These are phyloP conservation scores for Ophioceras dolichostomum DNA, from an alignment of 2,329 filamentous ascomycete species.

Conservation along the genomic window DNA sequence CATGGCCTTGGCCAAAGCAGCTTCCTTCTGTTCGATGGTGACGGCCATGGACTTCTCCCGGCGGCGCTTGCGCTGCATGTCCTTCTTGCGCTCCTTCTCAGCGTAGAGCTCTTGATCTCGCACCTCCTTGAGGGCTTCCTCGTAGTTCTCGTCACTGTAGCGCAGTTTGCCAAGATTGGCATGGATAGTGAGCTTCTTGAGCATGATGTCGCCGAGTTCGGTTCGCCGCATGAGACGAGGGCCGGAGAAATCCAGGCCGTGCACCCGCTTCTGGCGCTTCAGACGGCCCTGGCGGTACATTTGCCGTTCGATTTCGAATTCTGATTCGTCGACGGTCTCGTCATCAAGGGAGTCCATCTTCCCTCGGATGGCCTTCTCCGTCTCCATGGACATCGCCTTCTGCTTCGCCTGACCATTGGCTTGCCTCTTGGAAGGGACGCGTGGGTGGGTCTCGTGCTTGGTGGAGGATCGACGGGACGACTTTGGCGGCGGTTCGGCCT, in stretches of 20 bases:
- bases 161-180: conserved; percentile 60
- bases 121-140: conserved; percentile 73
- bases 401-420: conserved; percentile 44
- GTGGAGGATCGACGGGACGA: conserved; percentile 36
- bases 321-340: conserved; percentile 25
- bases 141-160: conserved; percentile 66
- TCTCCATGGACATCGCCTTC: conserved; percentile 40
- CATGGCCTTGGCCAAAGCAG: conserved; percentile 65
- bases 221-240: conserved; percentile 48
- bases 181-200: conserved; percentile 53
- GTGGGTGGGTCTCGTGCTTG: conserved; percentile 27
- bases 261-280: conserved; percentile 1
- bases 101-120: conserved; percentile 81
- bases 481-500: conserved; percentile 33
- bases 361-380: conserved; percentile 58
- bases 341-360: conserved; percentile 37
- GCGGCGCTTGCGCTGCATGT: conserved; percentile 95
- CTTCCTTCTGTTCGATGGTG: conserved; percentile 81
- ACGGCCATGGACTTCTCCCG: conserved; percentile 93
- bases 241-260: conserved; percentile 40
- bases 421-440: conserved; percentile 43
- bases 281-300: not conserved
- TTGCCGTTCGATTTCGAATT: conserved; percentile 26
- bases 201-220: conserved; percentile 47
- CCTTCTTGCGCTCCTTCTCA: conserved; percentile 98